phyloP scores from a whole-genome alignment of 805 yeast species.

The Yarrowia divulgata region DNA sequence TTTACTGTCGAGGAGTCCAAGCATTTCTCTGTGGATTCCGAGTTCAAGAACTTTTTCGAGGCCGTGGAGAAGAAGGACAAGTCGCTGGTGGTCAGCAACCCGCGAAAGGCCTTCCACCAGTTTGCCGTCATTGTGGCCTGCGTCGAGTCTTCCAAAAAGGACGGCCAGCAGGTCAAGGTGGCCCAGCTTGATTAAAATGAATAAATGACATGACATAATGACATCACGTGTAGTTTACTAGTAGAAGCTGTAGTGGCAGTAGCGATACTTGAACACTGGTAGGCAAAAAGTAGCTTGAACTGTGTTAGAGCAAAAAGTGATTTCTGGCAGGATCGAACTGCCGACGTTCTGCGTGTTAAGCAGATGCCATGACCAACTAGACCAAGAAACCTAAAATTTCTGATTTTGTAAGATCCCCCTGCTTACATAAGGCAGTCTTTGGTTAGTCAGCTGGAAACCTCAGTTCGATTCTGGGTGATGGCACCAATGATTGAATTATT shows the following conservation, averaged over 20 bases:
- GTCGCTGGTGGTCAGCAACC: conserved; percentile 62
- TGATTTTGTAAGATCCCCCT: neutral
- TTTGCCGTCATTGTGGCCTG: conserved; percentile 90
- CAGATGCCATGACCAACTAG: conserved; percentile 99
- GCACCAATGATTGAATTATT: too few relatives aligned
- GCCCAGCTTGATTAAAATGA: neutral
- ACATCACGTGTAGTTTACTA: too few relatives aligned
- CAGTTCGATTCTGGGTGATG: too few relatives aligned
- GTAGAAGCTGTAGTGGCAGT: too few relatives aligned
- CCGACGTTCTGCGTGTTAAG: conserved; percentile 99
- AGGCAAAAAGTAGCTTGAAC: too few relatives aligned
- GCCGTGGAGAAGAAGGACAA: conserved; percentile 73
- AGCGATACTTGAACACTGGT: too few relatives aligned
- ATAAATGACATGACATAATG: too few relatives aligned
- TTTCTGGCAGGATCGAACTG: conserved; percentile 95
- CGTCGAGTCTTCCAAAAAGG: conserved; percentile 64
- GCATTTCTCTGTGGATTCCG: conserved; percentile 51
- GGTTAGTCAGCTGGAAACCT: too few relatives aligned
- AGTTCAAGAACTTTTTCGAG: conserved; percentile 61
- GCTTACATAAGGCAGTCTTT: too few relatives aligned
- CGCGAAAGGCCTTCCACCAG: conserved; percentile 87
- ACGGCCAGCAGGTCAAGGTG: conserved; percentile 52
- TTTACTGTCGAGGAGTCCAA: conserved; percentile 48
- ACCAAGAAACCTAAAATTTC: conserved; percentile 59
- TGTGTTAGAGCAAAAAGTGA: conserved; percentile 22